Base-by-base conservation (phyloP, 495 filamentous ascomycete genomes). In the Penicillium odoratum region DNA sequence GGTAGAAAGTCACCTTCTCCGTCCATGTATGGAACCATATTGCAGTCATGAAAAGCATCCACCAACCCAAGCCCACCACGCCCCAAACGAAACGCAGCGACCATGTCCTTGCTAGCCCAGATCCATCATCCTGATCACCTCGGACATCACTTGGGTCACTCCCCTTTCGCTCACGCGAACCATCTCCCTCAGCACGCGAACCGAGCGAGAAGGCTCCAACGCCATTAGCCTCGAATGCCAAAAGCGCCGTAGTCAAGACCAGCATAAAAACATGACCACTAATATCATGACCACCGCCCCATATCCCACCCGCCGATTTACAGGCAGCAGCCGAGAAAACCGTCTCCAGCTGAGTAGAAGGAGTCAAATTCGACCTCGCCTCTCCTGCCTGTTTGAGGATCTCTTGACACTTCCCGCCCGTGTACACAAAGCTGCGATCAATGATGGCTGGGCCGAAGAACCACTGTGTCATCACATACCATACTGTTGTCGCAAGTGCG, bases 1-100 rank as follows among this genome's bases (percentile, higher is more conserved):
- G 4, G 9, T 29, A 1, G 33, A 36, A 49, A 74, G 80, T 58
- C 67, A 91, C 90, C 88, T 98, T 98, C 76, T 98, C 94, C 68
- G 93, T 86, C 94, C 93, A 97, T 5, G 94, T 97, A 70, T 98
- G 94, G 57, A 98, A 98, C 77, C 92, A 97, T 45, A 92, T 88
- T 10, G 93, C 91, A 43, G 94, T 98, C 94, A 98, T 98, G 48
- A 97, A 78, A 71, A 97, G 71, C 93, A 98, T 98, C 89, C 92
- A 97, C 82, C 84, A 87, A 57, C 85, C 87, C 66, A 97, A 62
- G 5, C 73, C 84, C 16, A 70, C 64, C 48, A 81, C 74, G n/a
- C 57, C 65, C 61, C 66, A 75, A 53, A 69, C 82, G 69, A 68
- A 70, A 67, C 63, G 87, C 66, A 61, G 85, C 68, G 44, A 65